phyloP scores from a whole-genome alignment of 768 basidiomycete species.

The Cystobasidium tubakii region DNA sequence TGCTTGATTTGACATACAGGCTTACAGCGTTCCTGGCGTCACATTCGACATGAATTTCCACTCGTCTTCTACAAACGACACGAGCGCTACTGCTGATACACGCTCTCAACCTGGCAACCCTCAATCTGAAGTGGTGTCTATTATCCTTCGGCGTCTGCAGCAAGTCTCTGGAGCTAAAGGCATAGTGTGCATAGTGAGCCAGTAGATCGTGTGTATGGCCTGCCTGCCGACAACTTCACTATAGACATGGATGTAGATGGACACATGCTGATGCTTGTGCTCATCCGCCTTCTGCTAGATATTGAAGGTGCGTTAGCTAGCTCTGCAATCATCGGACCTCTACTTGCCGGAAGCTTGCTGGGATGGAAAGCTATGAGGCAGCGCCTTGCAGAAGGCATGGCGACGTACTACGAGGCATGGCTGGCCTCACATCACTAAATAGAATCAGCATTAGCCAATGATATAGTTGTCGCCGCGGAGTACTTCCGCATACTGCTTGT shows the following conservation, averaged over 20 bases:
- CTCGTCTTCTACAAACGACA: background rate
- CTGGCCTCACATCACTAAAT: background rate
- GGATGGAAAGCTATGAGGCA: conserved; percentile 11
- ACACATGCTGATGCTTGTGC: background rate
- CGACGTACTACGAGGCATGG: conserved; percentile 31
- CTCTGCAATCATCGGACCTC: conserved; percentile 12
- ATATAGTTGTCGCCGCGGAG: too few relatives aligned
- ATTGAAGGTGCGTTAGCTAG: conserved; percentile 6
- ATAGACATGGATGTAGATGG: background rate
- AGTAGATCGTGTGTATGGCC: conserved; percentile 16
- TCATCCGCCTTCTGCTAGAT: too few relatives aligned
- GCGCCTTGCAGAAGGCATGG: conserved; percentile 21
- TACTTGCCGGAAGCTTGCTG: conserved; percentile 16
- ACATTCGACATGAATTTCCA: conserved; percentile 9
- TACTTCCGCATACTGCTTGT: too few relatives aligned
- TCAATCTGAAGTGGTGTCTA: background rate
- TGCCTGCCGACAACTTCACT: too few relatives aligned
- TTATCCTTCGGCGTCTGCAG: background rate
- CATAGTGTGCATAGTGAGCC: conserved; percentile 15
- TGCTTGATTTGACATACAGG: background rate
- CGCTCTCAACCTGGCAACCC: background rate
- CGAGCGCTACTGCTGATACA: background rate
- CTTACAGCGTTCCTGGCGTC: conserved; percentile 22
- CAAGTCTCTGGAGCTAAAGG: conserved; percentile 13
- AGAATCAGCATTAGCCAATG: too few relatives aligned